Conservation (phyloP, 2,329 filamentous ascomycete species). For the Phialocephala subalpina region DNA sequence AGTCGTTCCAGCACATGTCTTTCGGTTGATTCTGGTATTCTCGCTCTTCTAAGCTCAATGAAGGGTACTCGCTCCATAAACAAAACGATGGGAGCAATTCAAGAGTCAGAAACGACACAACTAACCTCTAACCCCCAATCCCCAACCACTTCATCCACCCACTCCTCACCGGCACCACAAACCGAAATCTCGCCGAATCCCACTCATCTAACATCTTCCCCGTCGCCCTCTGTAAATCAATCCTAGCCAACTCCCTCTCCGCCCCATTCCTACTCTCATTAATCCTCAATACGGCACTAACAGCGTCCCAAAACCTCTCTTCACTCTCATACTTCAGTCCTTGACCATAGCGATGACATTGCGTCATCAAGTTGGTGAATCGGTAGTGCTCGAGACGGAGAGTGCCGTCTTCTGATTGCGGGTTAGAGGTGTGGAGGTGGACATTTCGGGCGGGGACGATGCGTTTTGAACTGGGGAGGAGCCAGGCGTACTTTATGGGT, state of each 20-base stretch:
- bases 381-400: background rate
- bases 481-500: background rate
- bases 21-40: too few species aligned
- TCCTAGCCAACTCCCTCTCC: background rate
- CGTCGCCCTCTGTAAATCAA: background rate
- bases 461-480: background rate
- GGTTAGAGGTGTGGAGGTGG: background rate
- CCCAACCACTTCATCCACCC: background rate
- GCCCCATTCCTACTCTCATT: background rate
- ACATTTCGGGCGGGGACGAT: background rate
- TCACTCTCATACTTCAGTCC: background rate
- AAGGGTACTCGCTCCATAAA: too few species aligned
- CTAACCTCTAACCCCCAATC: background rate
- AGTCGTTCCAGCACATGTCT: background rate
- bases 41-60: too few species aligned
- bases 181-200: background rate
- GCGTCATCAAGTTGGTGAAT: background rate
- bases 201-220: background rate
- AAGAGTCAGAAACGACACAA: too few species aligned
- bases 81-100: too few species aligned
- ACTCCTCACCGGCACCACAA: background rate
- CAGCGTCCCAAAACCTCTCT: background rate
- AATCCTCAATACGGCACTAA: background rate
- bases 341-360: background rate
- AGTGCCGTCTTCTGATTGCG: background rate